Percentiles rank a stretch among this genome's conserved stretches.
Conservation (phyloP, 139 green algal genomes). For the Haematococcus sp. region DNA sequence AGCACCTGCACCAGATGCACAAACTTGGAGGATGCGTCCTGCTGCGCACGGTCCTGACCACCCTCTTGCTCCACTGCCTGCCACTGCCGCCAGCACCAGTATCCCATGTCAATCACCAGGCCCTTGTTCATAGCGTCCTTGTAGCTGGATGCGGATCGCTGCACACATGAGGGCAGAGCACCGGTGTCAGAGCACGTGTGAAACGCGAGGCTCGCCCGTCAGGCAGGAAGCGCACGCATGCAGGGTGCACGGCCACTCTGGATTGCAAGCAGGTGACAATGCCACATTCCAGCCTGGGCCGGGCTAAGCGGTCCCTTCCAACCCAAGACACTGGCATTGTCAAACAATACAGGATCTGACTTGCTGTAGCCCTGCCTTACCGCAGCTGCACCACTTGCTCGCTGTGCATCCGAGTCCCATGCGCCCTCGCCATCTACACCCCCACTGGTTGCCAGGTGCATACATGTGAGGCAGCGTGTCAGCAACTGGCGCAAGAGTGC, state of each 20-base stretch:
- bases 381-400: not conserved
- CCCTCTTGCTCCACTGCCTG: no score
- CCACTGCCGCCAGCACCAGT: conserved; percentile 30
- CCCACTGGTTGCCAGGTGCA: conserved; percentile 17
- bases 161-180: not conserved
- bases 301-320: no score
- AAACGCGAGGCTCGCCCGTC: no score
- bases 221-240: not conserved
- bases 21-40: not conserved
- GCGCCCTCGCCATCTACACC: not conserved
- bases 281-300: no score
- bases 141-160: not conserved
- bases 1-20: conserved; percentile 40
- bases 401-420: not conserved
- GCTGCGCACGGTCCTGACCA: not conserved
- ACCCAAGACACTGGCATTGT: no score
- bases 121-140: conserved; percentile 17
- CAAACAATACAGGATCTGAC: no score
- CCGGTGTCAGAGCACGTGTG: no score
- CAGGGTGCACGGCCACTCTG: not conserved
- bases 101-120: conserved; percentile 43
- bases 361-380: no score
- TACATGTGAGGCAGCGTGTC: conserved; percentile 11
- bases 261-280: not conserved
- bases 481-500: not conserved